These are phyloP conservation scores for Colletotrichum sp. DNA, from an alignment of 2,329 filamentous ascomycete species.

Conservation along the genomic window DNA sequence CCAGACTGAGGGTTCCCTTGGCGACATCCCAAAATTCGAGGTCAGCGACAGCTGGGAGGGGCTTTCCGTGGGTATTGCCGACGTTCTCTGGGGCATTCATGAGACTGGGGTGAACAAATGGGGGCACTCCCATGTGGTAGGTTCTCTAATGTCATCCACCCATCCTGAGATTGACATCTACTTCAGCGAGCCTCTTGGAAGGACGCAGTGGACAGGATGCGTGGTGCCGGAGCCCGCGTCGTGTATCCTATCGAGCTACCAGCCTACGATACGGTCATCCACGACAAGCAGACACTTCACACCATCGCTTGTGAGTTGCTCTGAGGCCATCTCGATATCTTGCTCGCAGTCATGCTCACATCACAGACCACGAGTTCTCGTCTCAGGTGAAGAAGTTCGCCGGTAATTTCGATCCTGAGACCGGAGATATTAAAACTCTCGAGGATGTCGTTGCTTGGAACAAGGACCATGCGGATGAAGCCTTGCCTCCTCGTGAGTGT, in stretches of 20 bases:
- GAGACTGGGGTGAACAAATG: slow-evolving; percentile 20
- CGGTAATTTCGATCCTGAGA: neutral
- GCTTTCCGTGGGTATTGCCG: slow-evolving; percentile 20
- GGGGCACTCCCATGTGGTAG: slow-evolving; percentile 21
- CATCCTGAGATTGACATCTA: neutral
- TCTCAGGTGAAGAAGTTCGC: neutral
- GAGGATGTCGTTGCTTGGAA: slow-evolving; percentile 27
- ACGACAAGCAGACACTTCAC: slow-evolving; percentile 15
- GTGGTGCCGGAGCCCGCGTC: slow-evolving; percentile 12
- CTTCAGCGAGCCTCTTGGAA: slow-evolving; percentile 19
- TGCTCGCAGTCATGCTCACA: neutral
- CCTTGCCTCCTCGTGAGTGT: slow-evolving; percentile 24
- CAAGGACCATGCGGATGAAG: slow-evolving; percentile 19
- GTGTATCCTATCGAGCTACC: slow-evolving; percentile 17
- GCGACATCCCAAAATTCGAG: neutral
- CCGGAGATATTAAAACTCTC: slow-evolving; percentile 8
- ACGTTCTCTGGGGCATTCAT: slow-evolving; percentile 22
- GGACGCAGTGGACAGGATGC: slow-evolving; percentile 15
- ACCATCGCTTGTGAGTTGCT: slow-evolving; percentile 21
- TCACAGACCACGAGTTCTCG: neutral
- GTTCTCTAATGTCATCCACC: neutral
- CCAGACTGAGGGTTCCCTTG: neutral
- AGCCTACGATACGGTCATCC: neutral
- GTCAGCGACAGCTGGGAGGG: neutral
- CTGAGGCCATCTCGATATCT: neutral